Evolutionary conservation across 495 filamentous ascomycete species (phyloP).

Genomic region (Astrocystis sublimbata): DNA sequence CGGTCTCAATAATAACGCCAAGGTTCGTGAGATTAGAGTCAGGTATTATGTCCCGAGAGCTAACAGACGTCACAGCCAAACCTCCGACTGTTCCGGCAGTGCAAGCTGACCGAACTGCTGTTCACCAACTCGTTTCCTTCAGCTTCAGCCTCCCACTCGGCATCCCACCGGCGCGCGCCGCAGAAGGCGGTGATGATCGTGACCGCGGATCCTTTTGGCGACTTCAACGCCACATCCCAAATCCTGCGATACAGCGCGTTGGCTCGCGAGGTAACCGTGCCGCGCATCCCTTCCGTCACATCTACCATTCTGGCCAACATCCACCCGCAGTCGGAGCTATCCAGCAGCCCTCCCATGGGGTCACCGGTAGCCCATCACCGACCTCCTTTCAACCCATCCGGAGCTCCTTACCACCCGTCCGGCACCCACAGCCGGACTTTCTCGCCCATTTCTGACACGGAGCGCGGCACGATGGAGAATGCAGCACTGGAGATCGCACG

Average conservation of each 20-base stretch:
- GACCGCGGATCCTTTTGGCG: slow-evolving; percentile 88
- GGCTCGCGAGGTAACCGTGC: slow-evolving; percentile 89
- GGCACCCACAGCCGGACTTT: slow-evolving; percentile 36
- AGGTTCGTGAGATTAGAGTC: slow-evolving; percentile 53
- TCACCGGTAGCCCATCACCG: slow-evolving; percentile 35
- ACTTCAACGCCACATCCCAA: slow-evolving; percentile 95
- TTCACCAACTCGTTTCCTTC: slow-evolving; percentile 95
- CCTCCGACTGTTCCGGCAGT: slow-evolving; percentile 89
- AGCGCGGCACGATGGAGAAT: slow-evolving; percentile 70
- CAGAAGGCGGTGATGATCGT: slow-evolving; percentile 96
- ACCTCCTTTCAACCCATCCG: slow-evolving; percentile 44
- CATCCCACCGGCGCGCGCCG: slow-evolving; percentile 52
- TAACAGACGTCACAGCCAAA: slow-evolving; percentile 56
- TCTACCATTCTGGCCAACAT: slow-evolving; percentile 48
- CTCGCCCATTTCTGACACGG: slow-evolving; percentile 50
- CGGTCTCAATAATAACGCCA: slow-evolving; percentile 68
- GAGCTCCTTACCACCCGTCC: slow-evolving; percentile 45
- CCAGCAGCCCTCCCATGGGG: slow-evolving; percentile 37
- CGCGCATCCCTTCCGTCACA: slow-evolving; percentile 76
- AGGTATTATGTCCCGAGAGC: background rate
- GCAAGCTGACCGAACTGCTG: slow-evolving; percentile 93
- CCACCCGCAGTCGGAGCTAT: slow-evolving; percentile 43
- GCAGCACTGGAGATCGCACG: slow-evolving; percentile 73
- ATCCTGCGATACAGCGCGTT: slow-evolving; percentile 94
- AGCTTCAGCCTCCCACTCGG: slow-evolving; percentile 45